Evolutionary conservation across 2,329 filamentous ascomycete genomes (phyloP), one percentile per base, ranked within the genome.

Genomic region (Colletotrichum sp.): DNA sequence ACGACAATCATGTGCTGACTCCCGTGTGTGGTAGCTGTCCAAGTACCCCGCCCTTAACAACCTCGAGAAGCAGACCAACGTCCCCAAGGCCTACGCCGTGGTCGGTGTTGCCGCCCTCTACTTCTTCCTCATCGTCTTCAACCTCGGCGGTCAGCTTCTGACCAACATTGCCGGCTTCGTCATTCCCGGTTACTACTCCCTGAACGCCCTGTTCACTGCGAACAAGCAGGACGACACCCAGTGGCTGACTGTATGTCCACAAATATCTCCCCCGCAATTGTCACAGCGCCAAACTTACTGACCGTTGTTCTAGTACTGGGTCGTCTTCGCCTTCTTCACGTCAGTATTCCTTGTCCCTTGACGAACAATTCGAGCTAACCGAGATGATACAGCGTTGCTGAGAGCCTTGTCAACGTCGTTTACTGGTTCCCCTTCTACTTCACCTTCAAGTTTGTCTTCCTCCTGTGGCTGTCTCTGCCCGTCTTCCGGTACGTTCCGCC

Each of bases 371-470:
- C 16, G 18, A 64, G 21, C 74, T 74, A 63, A 77, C 70, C 24
- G 28, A 64, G 69, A 76, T 38, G 32, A 48, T 65, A 16, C 79
- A 92, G 90, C 77, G 94, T 97, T 65, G 83, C 95, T 80, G 95
- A 97, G 90, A 96, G 94, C 85, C 90, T 94, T 77, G 87, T 97
- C 82, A 96, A 91, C 87, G 94, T 95, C 78, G 94, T 96, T 78
- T 97, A 97, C 91, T 97, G 95, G 95, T 95, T 97, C 90, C 94
- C 97, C 84, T 99, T 99, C 90, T 99, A 99, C 94, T 99, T 95
- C 88, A 96, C 96, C 84, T 98, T 99, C 94, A 99, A 99, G 92
- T 98, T 99, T 84, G 89, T 97, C 84, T 94, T 98, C 85, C 91
- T 98, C 82, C 93, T 99, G 85, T 99, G 97, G 97, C 96, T 99